Conservation (phyloP, 805 yeast genomes). For the Candida boleticola region DNA sequence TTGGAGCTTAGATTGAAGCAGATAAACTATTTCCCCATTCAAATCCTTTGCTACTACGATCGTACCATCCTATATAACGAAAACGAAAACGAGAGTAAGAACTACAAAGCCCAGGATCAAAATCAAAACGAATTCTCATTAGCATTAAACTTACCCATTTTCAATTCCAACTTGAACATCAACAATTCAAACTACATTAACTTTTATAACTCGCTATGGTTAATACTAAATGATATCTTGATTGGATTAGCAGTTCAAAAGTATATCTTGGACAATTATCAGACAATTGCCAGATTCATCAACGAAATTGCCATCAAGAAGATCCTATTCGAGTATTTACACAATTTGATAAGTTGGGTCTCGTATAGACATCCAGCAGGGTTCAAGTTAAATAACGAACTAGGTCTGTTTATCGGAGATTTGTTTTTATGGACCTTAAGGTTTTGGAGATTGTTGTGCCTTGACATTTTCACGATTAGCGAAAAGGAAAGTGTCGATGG, state of each 20-base stretch:
- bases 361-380: constrained; percentile 88
- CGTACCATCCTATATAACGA: constrained; percentile 36
- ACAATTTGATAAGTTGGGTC: constrained; percentile 61
- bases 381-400: constrained; percentile 81
- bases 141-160: constrained; percentile 35
- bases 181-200: constrained; percentile 60
- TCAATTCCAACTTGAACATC: constrained; percentile 35
- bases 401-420: constrained; percentile 84
- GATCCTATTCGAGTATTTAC: constrained; percentile 45
- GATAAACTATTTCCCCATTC: constrained; percentile 74
- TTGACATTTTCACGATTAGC: constrained; percentile 3
- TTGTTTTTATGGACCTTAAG: constrained; percentile 80
- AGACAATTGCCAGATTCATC: constrained; percentile 19
- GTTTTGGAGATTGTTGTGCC: constrained; percentile 47
- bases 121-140: constrained; percentile 40
- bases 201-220: constrained; percentile 86
- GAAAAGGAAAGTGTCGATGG: not conserved
- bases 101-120: constrained; percentile 11
- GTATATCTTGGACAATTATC: constrained; percentile 35
- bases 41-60: constrained; percentile 59
- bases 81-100: constrained; percentile 21
- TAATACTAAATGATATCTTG: constrained; percentile 76
- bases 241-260: constrained; percentile 63
- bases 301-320: constrained; percentile 31
- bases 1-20: constrained; percentile 76